Evolutionary conservation across 73 alveolate genomes (phyloP), one percentile per base, ranked within the genome.

Genomic region (Paraurostyla sp.): DNA sequence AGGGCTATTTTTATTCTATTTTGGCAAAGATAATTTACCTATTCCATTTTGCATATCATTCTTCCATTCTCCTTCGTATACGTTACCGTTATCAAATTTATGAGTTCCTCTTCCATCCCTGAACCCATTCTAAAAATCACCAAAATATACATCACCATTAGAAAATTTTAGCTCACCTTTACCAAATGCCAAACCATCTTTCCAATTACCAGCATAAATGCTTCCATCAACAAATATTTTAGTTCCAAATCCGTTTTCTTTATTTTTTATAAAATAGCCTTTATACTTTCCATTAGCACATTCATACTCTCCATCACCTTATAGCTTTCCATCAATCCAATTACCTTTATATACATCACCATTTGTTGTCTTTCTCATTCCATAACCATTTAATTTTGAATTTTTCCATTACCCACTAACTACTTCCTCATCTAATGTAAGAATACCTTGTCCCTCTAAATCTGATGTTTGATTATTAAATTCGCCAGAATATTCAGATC

Each of bases 21-120:
- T 69, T 2, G 62, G 58, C 35, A 69, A 18, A 11, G 62, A 35
- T 7, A 41, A 69, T 43, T 69, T 69, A n/a, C 92, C 92, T 20
- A 62, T 36, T 0, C 92, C 92, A 43, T 29, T 7, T 38, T 83
- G 58, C 58, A 25, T 30, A 30, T 85, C 93, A 71, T 85, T 46
- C n/a, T 35, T 27, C 93, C 93, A 85, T 30, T 85, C 78, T 49
- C 93, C 93, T 46, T 71, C 88, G 43, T 85, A 85, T 4, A 71
- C 35, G 42, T 71, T 51, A 0, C 93, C 93, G 51, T 85, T 85
- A 11, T 1, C 71, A 80, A 54, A 68, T 4, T 25, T 38, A 22
- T 51, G 16, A 15, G 22, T 35, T 22, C 89, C 89, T 29, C 33
- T 49, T 54, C 89, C 89, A 18, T 78, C 30, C n/a, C 48, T 54